Base-by-base conservation (phyloP, 805 yeast genomes). In the Saccharomyces cerevisiae region DNA sequence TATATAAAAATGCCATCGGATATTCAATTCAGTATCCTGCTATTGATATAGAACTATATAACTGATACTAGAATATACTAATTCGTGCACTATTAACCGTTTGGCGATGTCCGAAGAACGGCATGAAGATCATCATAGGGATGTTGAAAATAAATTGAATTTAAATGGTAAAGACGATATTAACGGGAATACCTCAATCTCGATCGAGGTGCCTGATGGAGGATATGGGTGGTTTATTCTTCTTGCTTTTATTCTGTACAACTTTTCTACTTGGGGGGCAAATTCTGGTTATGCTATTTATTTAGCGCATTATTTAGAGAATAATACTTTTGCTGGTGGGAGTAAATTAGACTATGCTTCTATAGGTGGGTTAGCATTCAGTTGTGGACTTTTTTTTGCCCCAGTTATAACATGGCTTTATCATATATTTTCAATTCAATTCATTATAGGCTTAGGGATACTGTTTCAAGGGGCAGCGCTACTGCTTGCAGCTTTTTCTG, bases 341-440 rank as follows among this genome's bases (percentile, higher is more conserved):
- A 60, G 68, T 6, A 76, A 75, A 52, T 64, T 79, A 30, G 83
- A 79, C 57, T 82, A 74, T 63, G 81, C 83, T 46, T 71, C 76
- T 2, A 73, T 82, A 53, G 86, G 86, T 13, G 86, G 87, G 2
- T 63, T 82, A 13, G 77, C 84, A 0, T 78, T 81, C 61, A 84
- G 84, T 4, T 61, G 76, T 0, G 84, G 84, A 0, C 59, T 80
- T n/a, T 55, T 70, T 0, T 72, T 77, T 54, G 74, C 80, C 0
- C 85, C 86, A 0, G 46, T 78, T 0, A 72, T 79, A 36, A 79
- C 78, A 51, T 78, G 63, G 59, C 54, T 73, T 13, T 76, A 74
- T 41, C 83, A 84, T 22, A 55, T 53, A 24, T 53, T 79, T 8
- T 81, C 82, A 0, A 60, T 73, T 3, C 75, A 73, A 53, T 47